Percentiles rank a stretch among this genome's conserved stretches.
Evolutionary conservation across 1,284 basidiomycete species (phyloP).

Genomic region (Pterulicium gracile): DNA sequence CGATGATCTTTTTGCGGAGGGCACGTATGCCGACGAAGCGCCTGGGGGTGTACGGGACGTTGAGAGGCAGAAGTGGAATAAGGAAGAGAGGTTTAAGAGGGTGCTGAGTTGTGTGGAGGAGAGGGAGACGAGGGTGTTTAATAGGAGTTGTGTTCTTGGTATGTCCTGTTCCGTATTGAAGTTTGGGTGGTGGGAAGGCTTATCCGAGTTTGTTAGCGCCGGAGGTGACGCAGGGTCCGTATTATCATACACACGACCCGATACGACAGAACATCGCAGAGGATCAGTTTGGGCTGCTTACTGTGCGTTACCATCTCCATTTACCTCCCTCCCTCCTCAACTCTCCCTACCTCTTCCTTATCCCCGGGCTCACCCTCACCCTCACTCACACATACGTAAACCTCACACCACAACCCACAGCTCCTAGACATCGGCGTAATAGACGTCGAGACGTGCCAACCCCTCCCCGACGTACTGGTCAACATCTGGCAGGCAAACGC

Average conservation of each 20-base stretch:
- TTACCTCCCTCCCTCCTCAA: not conserved
- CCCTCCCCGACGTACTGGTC: constrained; percentile 55
- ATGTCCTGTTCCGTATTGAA: constrained; percentile 4
- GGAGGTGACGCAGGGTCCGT: constrained; percentile 38
- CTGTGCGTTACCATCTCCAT: constrained; percentile 21
- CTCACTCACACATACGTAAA: not conserved
- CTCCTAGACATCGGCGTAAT: constrained; percentile 62
- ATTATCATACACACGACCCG: constrained; percentile 35
- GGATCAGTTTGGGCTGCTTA: constrained; percentile 30
- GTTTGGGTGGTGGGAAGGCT: not conserved
- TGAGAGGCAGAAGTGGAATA: constrained; percentile 15
- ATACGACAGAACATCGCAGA: constrained; percentile 42
- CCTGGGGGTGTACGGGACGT: constrained; percentile 10
- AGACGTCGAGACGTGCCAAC: constrained; percentile 64
- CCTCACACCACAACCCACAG: constrained; percentile 13
- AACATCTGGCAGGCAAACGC: constrained; percentile 62
- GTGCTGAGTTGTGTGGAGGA: constrained; percentile 31
- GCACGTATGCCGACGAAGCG: constrained; percentile 21
- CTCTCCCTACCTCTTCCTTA: constrained; percentile 1
- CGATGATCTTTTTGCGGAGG: constrained; percentile 31
- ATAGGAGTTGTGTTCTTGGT: constrained; percentile 35
- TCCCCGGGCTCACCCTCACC: not conserved
- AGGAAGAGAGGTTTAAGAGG: not conserved
- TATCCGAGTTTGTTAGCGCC: constrained; percentile 21
- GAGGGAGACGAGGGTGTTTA: constrained; percentile 32